Conservation (phyloP, 2,329 filamentous ascomycete genomes). For the Pseudopyricularia cyperi region DNA sequence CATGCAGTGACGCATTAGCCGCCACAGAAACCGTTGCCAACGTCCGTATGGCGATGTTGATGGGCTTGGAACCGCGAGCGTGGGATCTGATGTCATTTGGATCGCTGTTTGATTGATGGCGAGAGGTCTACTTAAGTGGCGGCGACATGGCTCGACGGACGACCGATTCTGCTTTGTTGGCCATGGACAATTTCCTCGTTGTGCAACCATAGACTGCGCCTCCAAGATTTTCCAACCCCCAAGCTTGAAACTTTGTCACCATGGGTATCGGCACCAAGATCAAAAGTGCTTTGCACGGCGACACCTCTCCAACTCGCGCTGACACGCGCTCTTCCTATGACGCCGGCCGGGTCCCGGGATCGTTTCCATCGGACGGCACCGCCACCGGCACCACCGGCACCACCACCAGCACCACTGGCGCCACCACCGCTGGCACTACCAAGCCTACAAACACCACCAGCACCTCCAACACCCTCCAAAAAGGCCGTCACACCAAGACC, state of each 20-base stretch:
- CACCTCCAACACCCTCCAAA: neutral
- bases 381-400: neutral
- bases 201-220: too few relatives aligned
- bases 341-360: neutral
- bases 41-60: too few relatives aligned
- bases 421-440: neutral
- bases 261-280: conserved; percentile 3
- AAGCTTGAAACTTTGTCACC: neutral
- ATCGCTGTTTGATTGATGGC: neutral
- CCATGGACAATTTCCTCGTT: neutral
- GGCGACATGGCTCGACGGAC: neutral
- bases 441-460: neutral
- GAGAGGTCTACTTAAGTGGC: neutral
- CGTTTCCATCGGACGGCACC: neutral
- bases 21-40: too few relatives aligned
- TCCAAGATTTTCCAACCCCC: too few relatives aligned
- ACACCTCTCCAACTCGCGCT: neutral
- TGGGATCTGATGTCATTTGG: too few relatives aligned
- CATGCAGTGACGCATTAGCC: too few relatives aligned
- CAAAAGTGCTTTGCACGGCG: conserved; percentile 8
- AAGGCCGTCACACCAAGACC: neutral
- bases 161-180: neutral
- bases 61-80: too few relatives aligned
- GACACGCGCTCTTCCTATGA: neutral
- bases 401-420: neutral